phyloP scores from a whole-genome alignment of 768 basidiomycete genomes.

The Lactifluus subvellereus region DNA sequence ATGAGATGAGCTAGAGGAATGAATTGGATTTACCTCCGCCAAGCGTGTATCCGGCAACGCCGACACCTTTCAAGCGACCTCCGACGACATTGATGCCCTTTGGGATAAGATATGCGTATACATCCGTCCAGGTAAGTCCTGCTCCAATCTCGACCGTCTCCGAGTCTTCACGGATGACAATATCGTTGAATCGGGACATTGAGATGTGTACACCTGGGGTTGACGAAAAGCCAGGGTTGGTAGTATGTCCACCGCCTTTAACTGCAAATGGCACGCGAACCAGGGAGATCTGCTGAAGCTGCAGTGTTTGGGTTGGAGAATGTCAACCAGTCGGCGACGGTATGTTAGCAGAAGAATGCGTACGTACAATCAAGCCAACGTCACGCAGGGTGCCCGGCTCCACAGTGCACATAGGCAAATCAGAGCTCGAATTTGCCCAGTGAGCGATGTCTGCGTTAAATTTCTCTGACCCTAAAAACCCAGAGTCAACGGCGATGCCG shows the following conservation, averaged over 20 bases:
- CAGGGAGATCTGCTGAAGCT: not conserved
- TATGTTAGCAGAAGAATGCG: not conserved
- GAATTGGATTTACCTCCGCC: conserved; percentile 11
- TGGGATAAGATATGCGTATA: conserved; percentile 22
- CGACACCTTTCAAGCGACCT: conserved; percentile 24
- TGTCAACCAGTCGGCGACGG: not conserved
- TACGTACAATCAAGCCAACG: conserved; percentile 18
- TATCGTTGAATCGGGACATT: not conserved
- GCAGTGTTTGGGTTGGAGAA: no score
- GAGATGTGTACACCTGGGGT: not conserved
- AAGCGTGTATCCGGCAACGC: conserved; percentile 24
- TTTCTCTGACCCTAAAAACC: not conserved
- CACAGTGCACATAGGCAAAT: conserved; percentile 19
- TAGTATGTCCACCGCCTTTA: not conserved
- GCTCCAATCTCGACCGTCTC: conserved; percentile 19
- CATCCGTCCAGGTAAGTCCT: conserved; percentile 27
- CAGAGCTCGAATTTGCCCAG: conserved; percentile 18
- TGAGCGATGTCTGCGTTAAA: conserved; percentile 16
- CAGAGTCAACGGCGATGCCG: no score
- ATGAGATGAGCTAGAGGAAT: not conserved
- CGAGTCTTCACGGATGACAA: not conserved
- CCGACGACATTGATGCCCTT: conserved; percentile 24
- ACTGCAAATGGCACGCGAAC: not conserved
- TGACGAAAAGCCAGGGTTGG: not conserved
- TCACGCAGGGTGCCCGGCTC: conserved; percentile 17